These are phyloP conservation scores for Akanthomyces lecanii DNA, from an alignment of 2,329 filamentous ascomycete species.

Conservation along the genomic window DNA sequence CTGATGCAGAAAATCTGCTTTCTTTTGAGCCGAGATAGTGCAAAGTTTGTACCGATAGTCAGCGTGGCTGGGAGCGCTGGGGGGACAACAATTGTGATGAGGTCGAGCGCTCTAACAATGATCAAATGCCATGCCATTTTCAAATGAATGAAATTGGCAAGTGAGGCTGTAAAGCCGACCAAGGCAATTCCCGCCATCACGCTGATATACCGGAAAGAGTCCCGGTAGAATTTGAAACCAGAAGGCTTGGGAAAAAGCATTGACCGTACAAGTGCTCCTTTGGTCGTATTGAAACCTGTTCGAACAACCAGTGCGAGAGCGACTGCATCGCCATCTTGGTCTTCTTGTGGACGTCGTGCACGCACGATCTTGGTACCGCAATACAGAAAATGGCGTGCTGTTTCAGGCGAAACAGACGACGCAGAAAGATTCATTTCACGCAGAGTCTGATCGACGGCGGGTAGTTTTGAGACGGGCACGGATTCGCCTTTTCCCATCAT, in stretches of 20 bases:
- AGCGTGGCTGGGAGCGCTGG: slow-evolving; percentile 91
- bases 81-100: slow-evolving; percentile 97
- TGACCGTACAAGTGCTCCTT: slow-evolving; percentile 88
- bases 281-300: slow-evolving; percentile 96
- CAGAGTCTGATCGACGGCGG: slow-evolving; percentile 77
- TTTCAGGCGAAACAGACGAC: slow-evolving; percentile 74
- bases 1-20: slow-evolving; percentile 97
- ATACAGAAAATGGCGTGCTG: slow-evolving; percentile 87
- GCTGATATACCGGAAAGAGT: slow-evolving; percentile 95
- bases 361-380: slow-evolving; percentile 94
- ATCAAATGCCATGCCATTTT: slow-evolving; percentile 85
- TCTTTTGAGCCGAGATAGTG: slow-evolving; percentile 75
- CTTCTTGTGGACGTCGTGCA: slow-evolving; percentile 81
- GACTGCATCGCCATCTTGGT: slow-evolving; percentile 79
- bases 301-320: slow-evolving; percentile 88
- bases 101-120: slow-evolving; percentile 82
- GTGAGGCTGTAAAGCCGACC: slow-evolving; percentile 83
- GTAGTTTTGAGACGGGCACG: slow-evolving; percentile 89
- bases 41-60: slow-evolving; percentile 96
- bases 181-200: slow-evolving; percentile 88
- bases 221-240: slow-evolving; percentile 96
- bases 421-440: slow-evolving; percentile 71
- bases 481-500: slow-evolving; percentile 62
- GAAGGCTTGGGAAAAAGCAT: slow-evolving; percentile 99
- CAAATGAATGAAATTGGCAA: slow-evolving; percentile 88